Conservation (phyloP, 202 grass and related monocot species). For the Eragrostis tef region DNA sequence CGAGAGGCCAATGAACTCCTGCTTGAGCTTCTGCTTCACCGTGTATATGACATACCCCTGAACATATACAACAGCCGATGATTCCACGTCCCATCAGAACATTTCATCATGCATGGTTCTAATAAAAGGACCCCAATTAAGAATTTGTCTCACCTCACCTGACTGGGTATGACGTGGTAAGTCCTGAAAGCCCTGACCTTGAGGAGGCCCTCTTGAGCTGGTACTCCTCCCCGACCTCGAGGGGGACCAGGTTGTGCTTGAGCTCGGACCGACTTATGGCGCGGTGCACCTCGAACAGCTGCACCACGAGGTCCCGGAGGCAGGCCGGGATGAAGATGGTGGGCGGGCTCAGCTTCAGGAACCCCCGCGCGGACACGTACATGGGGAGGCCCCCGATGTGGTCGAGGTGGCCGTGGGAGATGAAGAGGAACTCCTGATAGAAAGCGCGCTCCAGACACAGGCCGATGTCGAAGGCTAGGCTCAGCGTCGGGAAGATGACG, state of each 20-base stretch:
- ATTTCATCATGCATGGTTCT: neutral
- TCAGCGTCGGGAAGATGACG: slow-evolving; percentile 87
- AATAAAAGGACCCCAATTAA: neutral
- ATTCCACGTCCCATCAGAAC: slow-evolving; percentile 1
- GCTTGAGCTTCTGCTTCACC: slow-evolving; percentile 89
- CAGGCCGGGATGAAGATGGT: slow-evolving; percentile 85
- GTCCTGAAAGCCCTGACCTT: slow-evolving; percentile 93
- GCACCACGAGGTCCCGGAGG: slow-evolving; percentile 69
- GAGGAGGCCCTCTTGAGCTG: slow-evolving; percentile 78
- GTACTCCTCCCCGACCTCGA: slow-evolving; percentile 78
- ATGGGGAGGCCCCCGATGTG: slow-evolving; percentile 93
- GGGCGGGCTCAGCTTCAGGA: slow-evolving; percentile 74
- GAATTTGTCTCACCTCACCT: slow-evolving; percentile 48
- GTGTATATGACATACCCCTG: slow-evolving; percentile 87
- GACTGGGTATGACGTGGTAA: slow-evolving; percentile 83
- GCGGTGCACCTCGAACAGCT: slow-evolving; percentile 83
- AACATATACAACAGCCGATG: neutral
- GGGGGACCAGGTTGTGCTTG: slow-evolving; percentile 71
- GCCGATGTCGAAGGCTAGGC: slow-evolving; percentile 90
- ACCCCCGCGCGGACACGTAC: slow-evolving; percentile 90
- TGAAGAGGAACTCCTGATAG: slow-evolving; percentile 87
- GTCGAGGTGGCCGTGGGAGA: slow-evolving; percentile 94
- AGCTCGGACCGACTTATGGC: slow-evolving; percentile 91
- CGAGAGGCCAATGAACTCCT: slow-evolving; percentile 67
- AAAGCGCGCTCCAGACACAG: slow-evolving; percentile 75